Base-by-base conservation (phyloP, 352 stramenopile genomes). In the Pythium dissotocum region DNA sequence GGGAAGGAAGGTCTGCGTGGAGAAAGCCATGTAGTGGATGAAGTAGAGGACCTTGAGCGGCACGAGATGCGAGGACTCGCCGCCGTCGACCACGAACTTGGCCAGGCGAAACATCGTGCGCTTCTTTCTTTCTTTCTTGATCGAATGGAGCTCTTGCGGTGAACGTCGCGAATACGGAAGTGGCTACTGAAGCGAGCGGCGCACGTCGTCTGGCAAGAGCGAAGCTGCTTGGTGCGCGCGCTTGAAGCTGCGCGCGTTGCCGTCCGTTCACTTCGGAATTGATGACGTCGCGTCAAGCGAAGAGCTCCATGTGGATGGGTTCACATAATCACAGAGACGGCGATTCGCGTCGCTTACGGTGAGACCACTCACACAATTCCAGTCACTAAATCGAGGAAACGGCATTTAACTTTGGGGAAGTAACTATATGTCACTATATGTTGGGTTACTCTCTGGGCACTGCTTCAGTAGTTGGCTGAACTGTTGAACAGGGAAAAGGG, bases 31-130 rank as follows among this genome's bases (percentile, higher is more conserved):
- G 64, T 84, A 83, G 67, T 85, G 74, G 68, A 89, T 83, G 38
- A 84, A 70, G 72, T 87, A 89, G 66, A 88, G 78, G 61, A 89
- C 54, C 76, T 89, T 89, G 72, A 89, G 81, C 72, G 81, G 74
- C 69, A 88, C 72, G 75, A 89, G 81, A 58, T 67, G 52, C 69
- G 78, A 82, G 49, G 75, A 65, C 71, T 89, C 81, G 58, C 81
- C 81, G 70, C 79, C 81, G 58, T 87, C 76, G 65, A 87, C 65
- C 58, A 82, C 60, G 74, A 89, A 89, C 57, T 76, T 75, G 65
- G 77, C 40, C 10, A 63, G 30, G 8, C 16, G 12, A 35, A 52
- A 16, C 55, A 70, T 70, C 30, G n/a, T 42, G 26, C 12, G 56
- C 21, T 24, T 24, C 21, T 24, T 24, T 24, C 21, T 35, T 12